phyloP scores from a whole-genome alignment of 2,329 filamentous ascomycete species.

The Diaporthe vaccinii region DNA sequence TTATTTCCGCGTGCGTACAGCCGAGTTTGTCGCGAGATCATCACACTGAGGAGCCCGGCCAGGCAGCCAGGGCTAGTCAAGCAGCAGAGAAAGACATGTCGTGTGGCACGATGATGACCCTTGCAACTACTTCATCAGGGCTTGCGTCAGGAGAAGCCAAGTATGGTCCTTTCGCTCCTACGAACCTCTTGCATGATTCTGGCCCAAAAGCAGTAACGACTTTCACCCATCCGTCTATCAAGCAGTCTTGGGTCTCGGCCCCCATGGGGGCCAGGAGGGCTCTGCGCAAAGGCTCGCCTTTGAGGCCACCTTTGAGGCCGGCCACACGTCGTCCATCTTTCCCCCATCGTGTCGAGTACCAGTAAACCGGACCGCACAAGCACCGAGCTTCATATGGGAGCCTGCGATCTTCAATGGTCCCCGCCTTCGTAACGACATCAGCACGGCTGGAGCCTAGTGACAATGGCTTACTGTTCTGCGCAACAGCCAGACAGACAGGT shows the following conservation, averaged over 20 bases:
- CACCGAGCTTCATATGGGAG: background rate
- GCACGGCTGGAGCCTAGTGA: slow-evolving; percentile 19
- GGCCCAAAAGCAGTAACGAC: slow-evolving; percentile 16
- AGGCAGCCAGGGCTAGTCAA: background rate
- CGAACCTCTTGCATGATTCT: background rate
- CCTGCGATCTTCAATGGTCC: background rate
- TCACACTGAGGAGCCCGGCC: background rate
- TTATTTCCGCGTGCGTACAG: slow-evolving; percentile 25
- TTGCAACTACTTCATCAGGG: slow-evolving; percentile 15
- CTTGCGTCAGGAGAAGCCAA: slow-evolving; percentile 2
- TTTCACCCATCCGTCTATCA: slow-evolving; percentile 1
- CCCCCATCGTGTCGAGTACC: slow-evolving; percentile 2
- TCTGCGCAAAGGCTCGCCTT: background rate
- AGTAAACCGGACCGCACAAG: background rate
- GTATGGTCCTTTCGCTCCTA: slow-evolving; percentile 25
- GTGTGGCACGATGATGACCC: slow-evolving; percentile 18
- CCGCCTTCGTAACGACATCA: background rate
- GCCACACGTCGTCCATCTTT: background rate
- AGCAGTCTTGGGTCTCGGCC: slow-evolving; percentile 1
- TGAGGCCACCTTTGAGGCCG: background rate
- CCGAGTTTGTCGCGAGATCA: slow-evolving; percentile 6
- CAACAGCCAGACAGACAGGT: slow-evolving; percentile 8
- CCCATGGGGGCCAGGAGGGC: background rate
- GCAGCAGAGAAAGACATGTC: background rate
- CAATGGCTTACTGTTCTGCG: slow-evolving; percentile 18